These are phyloP conservation scores for Luffa acutangula DNA, from an alignment of 306 rosid species.

Conservation along the genomic window DNA sequence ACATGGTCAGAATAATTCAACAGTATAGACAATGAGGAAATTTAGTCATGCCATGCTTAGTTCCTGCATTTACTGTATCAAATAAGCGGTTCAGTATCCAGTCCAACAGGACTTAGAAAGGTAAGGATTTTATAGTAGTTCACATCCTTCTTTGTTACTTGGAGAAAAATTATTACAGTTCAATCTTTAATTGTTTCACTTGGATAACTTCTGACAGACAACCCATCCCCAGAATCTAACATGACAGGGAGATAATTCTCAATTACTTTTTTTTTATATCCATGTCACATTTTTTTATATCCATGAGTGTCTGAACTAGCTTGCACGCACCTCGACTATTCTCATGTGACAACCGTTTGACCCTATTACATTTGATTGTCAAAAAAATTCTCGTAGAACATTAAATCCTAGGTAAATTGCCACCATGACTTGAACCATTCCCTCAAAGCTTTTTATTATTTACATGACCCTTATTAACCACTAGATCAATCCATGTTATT, in stretches of 20 bases:
- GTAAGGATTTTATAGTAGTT: not conserved
- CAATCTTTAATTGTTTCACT: slow-evolving; percentile 1
- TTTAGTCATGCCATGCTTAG: not conserved
- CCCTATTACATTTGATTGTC: not conserved
- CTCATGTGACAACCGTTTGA: too few species aligned
- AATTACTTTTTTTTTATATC: not conserved
- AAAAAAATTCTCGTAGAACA: not conserved
- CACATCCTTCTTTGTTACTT: not conserved
- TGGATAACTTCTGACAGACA: not conserved
- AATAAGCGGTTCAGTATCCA: not conserved
- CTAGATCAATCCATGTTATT: not conserved
- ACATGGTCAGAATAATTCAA: not conserved
- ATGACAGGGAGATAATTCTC: not conserved
- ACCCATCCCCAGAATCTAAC: not conserved
- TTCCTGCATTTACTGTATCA: not conserved
- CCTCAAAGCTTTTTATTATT: not conserved
- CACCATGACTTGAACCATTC: not conserved
- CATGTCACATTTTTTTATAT: too few species aligned
- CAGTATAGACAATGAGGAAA: not conserved
- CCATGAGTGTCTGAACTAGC: too few species aligned
- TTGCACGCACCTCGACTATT: too few species aligned
- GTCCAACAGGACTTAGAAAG: not conserved
- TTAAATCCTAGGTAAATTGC: not conserved
- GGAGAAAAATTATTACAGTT: not conserved
- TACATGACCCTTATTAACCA: not conserved